phyloP scores from a whole-genome alignment of 257 asterid species.

The Capsicum rhomboideum region DNA sequence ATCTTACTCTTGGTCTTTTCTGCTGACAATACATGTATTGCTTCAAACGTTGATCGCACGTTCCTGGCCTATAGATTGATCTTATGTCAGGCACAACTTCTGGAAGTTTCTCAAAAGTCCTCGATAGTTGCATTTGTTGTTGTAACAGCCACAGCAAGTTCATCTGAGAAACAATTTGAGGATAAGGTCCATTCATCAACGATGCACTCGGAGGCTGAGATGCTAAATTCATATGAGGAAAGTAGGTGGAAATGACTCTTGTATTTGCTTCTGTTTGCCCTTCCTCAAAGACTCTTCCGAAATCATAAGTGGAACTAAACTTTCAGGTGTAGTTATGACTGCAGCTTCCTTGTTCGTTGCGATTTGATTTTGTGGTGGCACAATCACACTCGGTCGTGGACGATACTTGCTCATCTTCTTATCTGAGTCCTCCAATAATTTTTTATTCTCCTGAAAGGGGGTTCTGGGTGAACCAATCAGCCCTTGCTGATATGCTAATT shows the following conservation, averaged over 20 bases:
- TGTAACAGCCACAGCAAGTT: neutral
- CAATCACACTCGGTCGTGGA: no score
- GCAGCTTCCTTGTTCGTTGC: neutral
- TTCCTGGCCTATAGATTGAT: constrained; percentile 8
- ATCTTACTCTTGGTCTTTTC: constrained; percentile 17
- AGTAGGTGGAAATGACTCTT: no score
- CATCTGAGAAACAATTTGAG: neutral
- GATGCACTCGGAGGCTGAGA: neutral
- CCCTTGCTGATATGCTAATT: no score
- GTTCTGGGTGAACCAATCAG: no score
- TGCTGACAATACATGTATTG: constrained; percentile 13
- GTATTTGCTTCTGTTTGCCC: no score
- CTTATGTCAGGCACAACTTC: neutral
- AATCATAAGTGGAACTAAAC: neutral
- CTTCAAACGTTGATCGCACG: constrained; percentile 11
- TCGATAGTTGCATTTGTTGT: neutral
- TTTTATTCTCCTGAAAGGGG: no score
- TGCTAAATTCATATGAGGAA: no score
- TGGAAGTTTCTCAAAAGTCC: neutral
- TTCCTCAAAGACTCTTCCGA: no score
- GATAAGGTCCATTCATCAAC: neutral
- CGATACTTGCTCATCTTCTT: no score
- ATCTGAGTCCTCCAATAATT: no score
- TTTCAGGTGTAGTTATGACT: no score
- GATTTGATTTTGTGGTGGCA: no score